Evolutionary conservation across 495 filamentous ascomycete species (phyloP), one percentile per base, ranked within the genome.

Genomic region (Penicillium coprophilum): DNA sequence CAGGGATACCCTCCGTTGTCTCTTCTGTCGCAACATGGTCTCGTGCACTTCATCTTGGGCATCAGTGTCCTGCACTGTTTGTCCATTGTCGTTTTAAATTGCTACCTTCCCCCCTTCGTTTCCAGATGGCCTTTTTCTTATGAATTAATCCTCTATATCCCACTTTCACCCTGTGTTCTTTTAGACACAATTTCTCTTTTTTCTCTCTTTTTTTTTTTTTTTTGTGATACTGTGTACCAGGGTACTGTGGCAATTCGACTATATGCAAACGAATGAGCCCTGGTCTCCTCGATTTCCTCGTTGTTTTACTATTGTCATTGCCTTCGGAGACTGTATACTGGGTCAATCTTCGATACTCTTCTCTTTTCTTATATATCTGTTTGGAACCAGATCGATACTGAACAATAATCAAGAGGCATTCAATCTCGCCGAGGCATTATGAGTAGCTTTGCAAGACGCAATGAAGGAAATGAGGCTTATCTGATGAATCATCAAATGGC

Each of bases 391-490:
- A 43, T n/a, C 45, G 12, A 17, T 20, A 3, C 23, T 24, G 50
- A 40, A 50, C 20, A 47, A 34, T 21, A 38, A 38, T 38, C 34
- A 15, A 27, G 8, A 3, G 45, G 17, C 17, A 28, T 31, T 30
- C 21, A 24, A 9, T 15, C 24, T 21, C 27, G 5, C 17, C 17
- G 11, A 53, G 9, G 6, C 46, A 48, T 9, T 56, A 77, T 75
- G 74, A 71, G 70, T 59, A 71, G 64, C 45, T 75, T 68, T 57
- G 63, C 66, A 55, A 74, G 69, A 49, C 72, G 72, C 50, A 66
- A 65, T 57, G 74, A 75, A 36, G 64, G 64, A 20, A 67, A 65
- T 30, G 74, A 74, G 34, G 61, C 57, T 39, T 77, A 75, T 62
- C 60, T 72, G 46, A 66, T 77, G 58, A 73, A 70, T 30, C 72